Evolutionary conservation across 2,329 filamentous ascomycete species (phyloP), one percentile per base, ranked within the genome.

Genomic region (Fusarium sambucinum): DNA sequence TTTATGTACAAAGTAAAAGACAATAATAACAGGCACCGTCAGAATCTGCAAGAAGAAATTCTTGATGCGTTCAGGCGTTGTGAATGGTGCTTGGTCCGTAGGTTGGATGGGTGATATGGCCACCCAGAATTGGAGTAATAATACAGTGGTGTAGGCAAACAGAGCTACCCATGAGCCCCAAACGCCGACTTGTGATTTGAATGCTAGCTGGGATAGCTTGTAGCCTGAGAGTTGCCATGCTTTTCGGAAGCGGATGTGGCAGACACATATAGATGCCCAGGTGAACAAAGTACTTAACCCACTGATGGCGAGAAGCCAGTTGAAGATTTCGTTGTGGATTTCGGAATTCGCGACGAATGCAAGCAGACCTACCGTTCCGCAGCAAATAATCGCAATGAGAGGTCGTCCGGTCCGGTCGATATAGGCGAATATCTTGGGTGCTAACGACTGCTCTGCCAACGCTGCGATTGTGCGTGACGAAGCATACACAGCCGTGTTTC

Each of bases 401-500:
- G 91, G 94, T 12, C 94, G 91, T 33, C 94, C 94, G 63, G 90
- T 87, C 33, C 90, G 89, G 81, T 94, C 94, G 70, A 95, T 90
- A 79, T 95, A 97, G 56, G 88, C 88, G 40, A 97, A 84, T 64
- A 94, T 82, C 63, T 82, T 85, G 3, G 94, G 94, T 0, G 92
- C 93, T 92, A 45, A 93, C 91, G 13, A 97, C 87, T 7, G 94
- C 96, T 70, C 66, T 8, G 66, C 66, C 23, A 69, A 37, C 5
- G 66, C 66, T 6, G 66, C 61, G 1, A 69, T 19, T 5, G 66
- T 69, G 69, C 95, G 90, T 3, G 92, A 96, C 17, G 93, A 94
- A 32, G 93, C 94, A 75, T 96, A 97, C 62, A 97, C 90, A 65
- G 93, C 90, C 6, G 92, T 94, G 78, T 97, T 97, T 55, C 94